Evolutionary conservation across 495 filamentous ascomycete species (phyloP).

Genomic region (Penicillium cataractarum): DNA sequence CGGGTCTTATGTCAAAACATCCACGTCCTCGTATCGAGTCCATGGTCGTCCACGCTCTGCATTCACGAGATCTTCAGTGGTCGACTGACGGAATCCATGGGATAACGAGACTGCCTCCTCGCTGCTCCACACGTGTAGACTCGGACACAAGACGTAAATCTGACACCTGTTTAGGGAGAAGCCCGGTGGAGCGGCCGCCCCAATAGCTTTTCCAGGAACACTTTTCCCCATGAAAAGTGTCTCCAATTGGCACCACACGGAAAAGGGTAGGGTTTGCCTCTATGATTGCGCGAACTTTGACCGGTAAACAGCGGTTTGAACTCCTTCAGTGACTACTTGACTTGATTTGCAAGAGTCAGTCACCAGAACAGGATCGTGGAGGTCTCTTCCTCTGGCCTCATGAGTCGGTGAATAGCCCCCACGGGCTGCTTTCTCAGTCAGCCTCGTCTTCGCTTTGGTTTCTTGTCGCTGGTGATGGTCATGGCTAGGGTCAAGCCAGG

Average conservation of each 20-base stretch:
- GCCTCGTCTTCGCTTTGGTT: background rate
- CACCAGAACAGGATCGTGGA: background rate
- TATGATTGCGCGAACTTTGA: conserved; percentile 6
- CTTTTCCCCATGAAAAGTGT: conserved; percentile 23
- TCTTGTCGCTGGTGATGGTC: background rate
- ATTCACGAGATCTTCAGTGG: background rate
- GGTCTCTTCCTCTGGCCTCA: background rate
- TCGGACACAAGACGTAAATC: conserved; percentile 2
- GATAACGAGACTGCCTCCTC: background rate
- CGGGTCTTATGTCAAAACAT: background rate
- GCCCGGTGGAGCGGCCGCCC: conserved; percentile 25
- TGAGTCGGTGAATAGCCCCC: background rate
- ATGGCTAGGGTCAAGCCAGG: background rate
- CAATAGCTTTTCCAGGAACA: conserved; percentile 33
- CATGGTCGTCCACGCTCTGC: background rate
- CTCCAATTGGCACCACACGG: conserved; percentile 7
- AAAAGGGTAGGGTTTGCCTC: conserved; percentile 15
- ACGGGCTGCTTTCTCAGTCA: background rate
- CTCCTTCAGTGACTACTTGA: background rate
- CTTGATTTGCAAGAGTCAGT: background rate
- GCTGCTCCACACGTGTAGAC: background rate
- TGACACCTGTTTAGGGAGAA: conserved; percentile 1
- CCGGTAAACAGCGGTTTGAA: background rate
- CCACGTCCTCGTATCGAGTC: background rate
- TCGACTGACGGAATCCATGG: background rate